Conservation (phyloP, 371 early-diverging fungal genomes). For the Mortierella sp. region DNA sequence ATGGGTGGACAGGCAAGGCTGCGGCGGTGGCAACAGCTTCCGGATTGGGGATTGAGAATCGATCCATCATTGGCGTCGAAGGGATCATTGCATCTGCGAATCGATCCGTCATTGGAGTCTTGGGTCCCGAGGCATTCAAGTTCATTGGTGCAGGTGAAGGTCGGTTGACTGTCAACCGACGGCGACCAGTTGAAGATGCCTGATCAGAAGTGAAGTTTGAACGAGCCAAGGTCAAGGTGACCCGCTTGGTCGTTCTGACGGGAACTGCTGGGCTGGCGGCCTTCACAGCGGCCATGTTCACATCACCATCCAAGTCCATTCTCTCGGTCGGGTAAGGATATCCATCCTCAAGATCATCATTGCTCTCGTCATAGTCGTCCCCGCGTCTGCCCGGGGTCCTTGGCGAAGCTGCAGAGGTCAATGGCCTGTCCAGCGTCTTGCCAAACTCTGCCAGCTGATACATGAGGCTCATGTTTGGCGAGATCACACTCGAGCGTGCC, state of each 20-base stretch:
- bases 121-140: neutral
- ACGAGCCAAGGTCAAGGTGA: constrained; percentile 9
- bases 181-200: constrained; percentile 9
- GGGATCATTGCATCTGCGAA: constrained; percentile 8
- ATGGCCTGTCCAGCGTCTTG: constrained; percentile 39
- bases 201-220: neutral
- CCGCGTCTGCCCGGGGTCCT: neutral
- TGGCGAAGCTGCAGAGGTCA: constrained; percentile 2
- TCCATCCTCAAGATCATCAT: constrained; percentile 21
- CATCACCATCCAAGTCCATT: constrained; percentile 17
- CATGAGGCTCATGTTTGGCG: constrained; percentile 84
- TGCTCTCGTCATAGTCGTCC: neutral
- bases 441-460: constrained; percentile 85
- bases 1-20: neutral
- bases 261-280: neutral
- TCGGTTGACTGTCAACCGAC: constrained; percentile 18
- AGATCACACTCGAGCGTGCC: constrained; percentile 72
- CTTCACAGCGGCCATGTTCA: neutral
- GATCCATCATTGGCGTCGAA: constrained; percentile 2
- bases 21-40: no score
- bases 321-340: constrained; percentile 34
- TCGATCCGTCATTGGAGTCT: constrained; percentile 16
- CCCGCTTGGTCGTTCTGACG: neutral
- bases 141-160: constrained; percentile 10
- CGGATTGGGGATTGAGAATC: neutral